These are phyloP conservation scores for Colletotrichum salicis DNA, from an alignment of 2,329 filamentous ascomycete genomes.

Conservation along the genomic window DNA sequence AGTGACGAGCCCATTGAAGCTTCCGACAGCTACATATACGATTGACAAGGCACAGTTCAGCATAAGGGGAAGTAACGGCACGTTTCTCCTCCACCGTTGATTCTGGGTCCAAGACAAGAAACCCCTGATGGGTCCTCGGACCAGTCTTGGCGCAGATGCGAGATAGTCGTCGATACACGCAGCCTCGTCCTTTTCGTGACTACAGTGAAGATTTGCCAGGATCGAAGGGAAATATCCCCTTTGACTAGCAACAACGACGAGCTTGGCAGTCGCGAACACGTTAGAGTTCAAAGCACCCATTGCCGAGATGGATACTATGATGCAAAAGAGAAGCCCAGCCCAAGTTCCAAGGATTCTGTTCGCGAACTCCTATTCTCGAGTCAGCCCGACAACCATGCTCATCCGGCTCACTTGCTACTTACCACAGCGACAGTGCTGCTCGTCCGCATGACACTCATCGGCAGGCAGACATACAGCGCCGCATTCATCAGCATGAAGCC, in stretches of 20 bases:
- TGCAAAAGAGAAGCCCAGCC: conserved; percentile 51
- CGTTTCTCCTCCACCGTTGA: conserved; percentile 37
- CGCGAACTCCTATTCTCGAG: conserved; percentile 42
- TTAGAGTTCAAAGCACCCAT: conserved; percentile 55
- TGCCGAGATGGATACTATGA: conserved; percentile 52
- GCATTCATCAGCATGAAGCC: conserved; percentile 55
- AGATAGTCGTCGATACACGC: conserved; percentile 38
- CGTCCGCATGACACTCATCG: conserved; percentile 51
- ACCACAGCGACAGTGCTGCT: conserved; percentile 55
- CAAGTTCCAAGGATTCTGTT: conserved; percentile 46
- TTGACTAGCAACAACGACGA: conserved; percentile 50
- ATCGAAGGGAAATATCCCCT: conserved; percentile 42
- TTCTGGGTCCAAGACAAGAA: conserved; percentile 41
- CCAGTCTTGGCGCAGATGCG: conserved; percentile 32
- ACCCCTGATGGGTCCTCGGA: conserved; percentile 36
- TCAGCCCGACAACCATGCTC: conserved; percentile 36
- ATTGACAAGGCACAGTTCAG: conserved; percentile 40
- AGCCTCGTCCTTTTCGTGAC: conserved; percentile 42
- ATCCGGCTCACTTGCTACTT: conserved; percentile 36
- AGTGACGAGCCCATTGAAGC: conserved; percentile 41
- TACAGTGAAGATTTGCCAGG: conserved; percentile 42
- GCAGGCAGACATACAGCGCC: conserved; percentile 54
- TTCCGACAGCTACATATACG: conserved; percentile 40
- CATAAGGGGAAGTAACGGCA: conserved; percentile 40
- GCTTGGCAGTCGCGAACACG: conserved; percentile 54